Evolutionary conservation across 345 rosid genomes (phyloP).

Genomic region (Abelmoschus esculentus): DNA sequence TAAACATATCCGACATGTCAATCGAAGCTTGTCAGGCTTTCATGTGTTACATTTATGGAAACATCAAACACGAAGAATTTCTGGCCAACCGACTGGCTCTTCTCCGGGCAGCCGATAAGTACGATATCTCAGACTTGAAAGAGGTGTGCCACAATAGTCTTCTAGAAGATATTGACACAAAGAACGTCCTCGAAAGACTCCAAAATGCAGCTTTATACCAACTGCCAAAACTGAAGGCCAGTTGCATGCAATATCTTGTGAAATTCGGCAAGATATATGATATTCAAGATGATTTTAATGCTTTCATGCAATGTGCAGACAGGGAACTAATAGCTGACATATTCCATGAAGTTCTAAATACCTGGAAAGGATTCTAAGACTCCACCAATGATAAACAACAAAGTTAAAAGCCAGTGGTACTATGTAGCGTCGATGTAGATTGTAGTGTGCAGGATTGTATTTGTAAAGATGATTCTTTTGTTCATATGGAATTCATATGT

Average conservation of each 20-base stretch:
- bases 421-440: conserved; percentile 2
- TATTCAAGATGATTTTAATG: conserved; percentile 66
- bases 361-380: conserved; percentile 85
- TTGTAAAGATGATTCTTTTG: conserved; percentile 40
- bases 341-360: conserved; percentile 70
- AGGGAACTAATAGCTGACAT: conserved; percentile 75
- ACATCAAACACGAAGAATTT: conserved; percentile 59
- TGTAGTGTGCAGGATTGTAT: conserved; percentile 23
- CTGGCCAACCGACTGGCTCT: conserved; percentile 64
- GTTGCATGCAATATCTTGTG: conserved; percentile 86
- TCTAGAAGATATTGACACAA: conserved; percentile 67
- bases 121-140: conserved; percentile 66
- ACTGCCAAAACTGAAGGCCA: conserved; percentile 57
- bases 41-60: conserved; percentile 74
- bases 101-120: conserved; percentile 81
- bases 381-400: background rate
- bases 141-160: conserved; percentile 85
- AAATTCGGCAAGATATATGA: conserved; percentile 90
- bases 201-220: conserved; percentile 62
- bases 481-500: conserved; percentile 33
- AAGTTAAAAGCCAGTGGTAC: background rate
- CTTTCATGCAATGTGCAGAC: conserved; percentile 68
- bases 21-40: conserved; percentile 75
- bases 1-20: conserved; percentile 74
- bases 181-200: conserved; percentile 86